Evolutionary conservation across 345 rosid species (phyloP).

Genomic region (Punica granatum): DNA sequence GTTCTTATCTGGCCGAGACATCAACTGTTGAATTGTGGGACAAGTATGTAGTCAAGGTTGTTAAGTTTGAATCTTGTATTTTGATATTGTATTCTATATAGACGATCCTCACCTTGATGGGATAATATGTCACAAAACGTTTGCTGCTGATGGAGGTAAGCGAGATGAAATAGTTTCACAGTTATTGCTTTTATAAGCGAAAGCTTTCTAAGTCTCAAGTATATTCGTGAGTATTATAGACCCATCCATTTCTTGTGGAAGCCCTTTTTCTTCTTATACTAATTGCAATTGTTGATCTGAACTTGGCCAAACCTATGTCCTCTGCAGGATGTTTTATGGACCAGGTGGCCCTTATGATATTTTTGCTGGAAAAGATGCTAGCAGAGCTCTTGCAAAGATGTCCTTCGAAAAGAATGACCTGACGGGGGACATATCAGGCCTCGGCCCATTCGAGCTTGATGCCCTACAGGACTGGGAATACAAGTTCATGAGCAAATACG

Average conservation of each 20-base stretch:
- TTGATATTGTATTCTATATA: background rate
- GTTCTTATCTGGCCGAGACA: background rate
- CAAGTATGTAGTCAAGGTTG: background rate
- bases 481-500: constrained; percentile 98
- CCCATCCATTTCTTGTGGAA: background rate
- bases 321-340: constrained; percentile 89
- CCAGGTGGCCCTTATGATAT: constrained; percentile 98
- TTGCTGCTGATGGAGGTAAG: background rate
- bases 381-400: constrained; percentile 99
- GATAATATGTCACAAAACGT: background rate
- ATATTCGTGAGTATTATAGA: background rate
- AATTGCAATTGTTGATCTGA: background rate
- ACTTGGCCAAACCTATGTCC: background rate
- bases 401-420: constrained; percentile 90
- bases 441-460: constrained; percentile 87
- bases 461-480: constrained; percentile 98
- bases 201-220: background rate
- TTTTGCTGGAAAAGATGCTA: constrained; percentile 95
- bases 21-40: background rate
- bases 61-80: background rate
- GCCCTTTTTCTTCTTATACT: background rate
- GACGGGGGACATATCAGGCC: constrained; percentile 91
- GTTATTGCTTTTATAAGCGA: background rate
- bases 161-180: background rate
- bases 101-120: background rate